A percentile compares a stretch with the other conserved stretches of the same genome.
Evolutionary conservation across 2,329 filamentous ascomycete species (phyloP).

Genomic region (Monosporascus sp.): DNA sequence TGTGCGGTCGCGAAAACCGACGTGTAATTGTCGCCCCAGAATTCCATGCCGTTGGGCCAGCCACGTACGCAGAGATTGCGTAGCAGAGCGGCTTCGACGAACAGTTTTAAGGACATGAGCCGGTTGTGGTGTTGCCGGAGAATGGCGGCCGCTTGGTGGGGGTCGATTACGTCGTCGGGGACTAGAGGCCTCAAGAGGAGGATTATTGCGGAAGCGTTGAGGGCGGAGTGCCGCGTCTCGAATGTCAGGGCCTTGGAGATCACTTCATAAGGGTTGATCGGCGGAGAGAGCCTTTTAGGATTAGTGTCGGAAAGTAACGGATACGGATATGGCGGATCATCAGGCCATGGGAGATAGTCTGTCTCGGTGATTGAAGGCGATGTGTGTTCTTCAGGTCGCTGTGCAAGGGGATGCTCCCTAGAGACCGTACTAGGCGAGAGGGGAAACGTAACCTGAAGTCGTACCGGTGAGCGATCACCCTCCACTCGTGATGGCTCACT

Average conservation of each 20-base stretch:
- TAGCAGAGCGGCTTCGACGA: conserved; percentile 54
- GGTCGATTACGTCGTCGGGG: conserved; percentile 48
- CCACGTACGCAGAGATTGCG: conserved; percentile 56
- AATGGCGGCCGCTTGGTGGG: conserved; percentile 49
- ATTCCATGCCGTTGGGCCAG: conserved; percentile 45
- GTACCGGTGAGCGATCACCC: conserved; percentile 5
- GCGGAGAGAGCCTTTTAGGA: conserved; percentile 18
- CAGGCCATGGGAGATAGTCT: conserved; percentile 54
- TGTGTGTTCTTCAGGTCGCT: conserved; percentile 30
- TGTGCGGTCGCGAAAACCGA: conserved; percentile 50
- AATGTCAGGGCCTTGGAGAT: conserved; percentile 50
- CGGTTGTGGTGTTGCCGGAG: conserved; percentile 55
- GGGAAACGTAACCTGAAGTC: conserved; percentile 6
- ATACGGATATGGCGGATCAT: conserved; percentile 51
- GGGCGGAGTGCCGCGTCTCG: conserved; percentile 48
- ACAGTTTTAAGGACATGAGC: conserved; percentile 53
- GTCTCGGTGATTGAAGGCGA: conserved; percentile 44
- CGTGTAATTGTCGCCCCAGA: conserved; percentile 51
- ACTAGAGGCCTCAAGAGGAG: conserved; percentile 54
- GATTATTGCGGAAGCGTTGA: conserved; percentile 57
- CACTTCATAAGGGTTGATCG: conserved; percentile 51
- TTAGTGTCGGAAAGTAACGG: conserved; percentile 24
- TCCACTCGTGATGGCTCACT: conserved; percentile 13
- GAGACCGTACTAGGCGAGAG: conserved; percentile 8
- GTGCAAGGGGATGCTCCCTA: conserved; percentile 5